Evolutionary conservation across 2,329 filamentous ascomycete species (phyloP), one percentile per base, ranked within the genome.

Genomic region (Colletotrichum orchidophilum): DNA sequence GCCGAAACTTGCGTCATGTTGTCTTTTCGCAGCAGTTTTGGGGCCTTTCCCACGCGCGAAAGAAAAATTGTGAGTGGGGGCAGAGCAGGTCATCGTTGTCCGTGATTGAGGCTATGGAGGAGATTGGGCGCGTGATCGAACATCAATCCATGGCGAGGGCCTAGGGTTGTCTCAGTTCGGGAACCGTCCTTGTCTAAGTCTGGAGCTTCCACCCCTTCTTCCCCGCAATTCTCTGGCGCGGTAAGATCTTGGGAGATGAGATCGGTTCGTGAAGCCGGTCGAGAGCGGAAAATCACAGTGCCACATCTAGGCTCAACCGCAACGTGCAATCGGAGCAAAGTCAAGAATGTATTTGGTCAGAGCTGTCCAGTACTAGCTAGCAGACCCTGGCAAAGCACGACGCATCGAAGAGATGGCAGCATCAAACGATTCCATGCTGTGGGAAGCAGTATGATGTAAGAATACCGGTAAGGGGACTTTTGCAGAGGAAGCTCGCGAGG

Each of bases 81-180:
- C 29, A 33, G 50, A 42, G 39, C 9, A 35, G 59, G 55, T 64
- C 52, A 49, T 33, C 53, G 60, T 53, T 46, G 42, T 31, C 6
- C 42, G 33, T 52, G 68, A 35, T 52, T 58, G 63, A 61, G 67
- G 63, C 68, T 67, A 39, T 29, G 35, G 50, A 35, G 50, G 52
- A 59, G 63, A 18, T 52, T 58, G 57, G 26, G 62, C 33, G 55
- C 59, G 33, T 57, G 55, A 31, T 49, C 46, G 60, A n/a, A 39
- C 39, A 50, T 50, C 46, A 50, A 66, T 39, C 9, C 46, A 59
- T 50, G 59, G 55, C 42, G 52, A 71, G 59, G 65, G 35, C 68
- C 42, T 46, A 71, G 52, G 59, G 64, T 39, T 70, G 69, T 71
- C 69, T 68, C 69, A 69, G 64, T 63, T 54, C 42, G 53, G 69